Conservation (phyloP, 2,329 filamentous ascomycete species). For the Tolypocladium endophyticum region DNA sequence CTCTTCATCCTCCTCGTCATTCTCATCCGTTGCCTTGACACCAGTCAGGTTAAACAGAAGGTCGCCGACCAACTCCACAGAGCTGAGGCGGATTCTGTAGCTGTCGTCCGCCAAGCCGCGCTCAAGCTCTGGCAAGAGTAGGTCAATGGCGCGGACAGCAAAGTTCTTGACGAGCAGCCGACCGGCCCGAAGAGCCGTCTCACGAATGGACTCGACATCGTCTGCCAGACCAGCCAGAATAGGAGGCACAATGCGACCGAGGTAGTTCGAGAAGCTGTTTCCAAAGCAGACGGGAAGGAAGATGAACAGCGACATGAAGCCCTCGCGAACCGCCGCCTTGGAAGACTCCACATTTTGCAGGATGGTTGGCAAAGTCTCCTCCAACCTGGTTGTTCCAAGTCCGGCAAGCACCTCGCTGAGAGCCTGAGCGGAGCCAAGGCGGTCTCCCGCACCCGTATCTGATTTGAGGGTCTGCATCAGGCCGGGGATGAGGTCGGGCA, state of each 20-base stretch:
- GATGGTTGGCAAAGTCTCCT: constrained; percentile 93
- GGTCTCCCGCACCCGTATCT: constrained; percentile 90
- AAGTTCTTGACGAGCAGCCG: constrained; percentile 97
- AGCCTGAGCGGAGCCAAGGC: constrained; percentile 91
- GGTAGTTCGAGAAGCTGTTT: constrained; percentile 94
- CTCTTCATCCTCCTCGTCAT: constrained; percentile 69
- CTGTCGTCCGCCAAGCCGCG: constrained; percentile 94
- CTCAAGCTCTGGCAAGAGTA: constrained; percentile 88
- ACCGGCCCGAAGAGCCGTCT: constrained; percentile 90
- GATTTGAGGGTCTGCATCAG: constrained; percentile 97
- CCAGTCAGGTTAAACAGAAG: constrained; percentile 95
- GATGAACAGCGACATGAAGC: constrained; percentile 99
- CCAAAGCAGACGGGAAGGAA: constrained; percentile 98
- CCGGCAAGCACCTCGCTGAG: constrained; percentile 94
- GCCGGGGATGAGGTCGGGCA: constrained; percentile 93
- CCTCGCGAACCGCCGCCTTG: constrained; percentile 84
- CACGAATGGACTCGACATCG: constrained; percentile 90
- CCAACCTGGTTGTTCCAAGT: constrained; percentile 79
- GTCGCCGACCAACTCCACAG: constrained; percentile 93
- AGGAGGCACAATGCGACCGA: constrained; percentile 88
- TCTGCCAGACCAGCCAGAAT: constrained; percentile 92
- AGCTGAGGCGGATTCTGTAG: constrained; percentile 95
- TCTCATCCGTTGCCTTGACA: constrained; percentile 68
- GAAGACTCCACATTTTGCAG: constrained; percentile 89
- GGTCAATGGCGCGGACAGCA: constrained; percentile 84